Evolutionary conservation across 352 stramenopile genomes (phyloP).

Genomic region (Globisporangium middletonii): DNA sequence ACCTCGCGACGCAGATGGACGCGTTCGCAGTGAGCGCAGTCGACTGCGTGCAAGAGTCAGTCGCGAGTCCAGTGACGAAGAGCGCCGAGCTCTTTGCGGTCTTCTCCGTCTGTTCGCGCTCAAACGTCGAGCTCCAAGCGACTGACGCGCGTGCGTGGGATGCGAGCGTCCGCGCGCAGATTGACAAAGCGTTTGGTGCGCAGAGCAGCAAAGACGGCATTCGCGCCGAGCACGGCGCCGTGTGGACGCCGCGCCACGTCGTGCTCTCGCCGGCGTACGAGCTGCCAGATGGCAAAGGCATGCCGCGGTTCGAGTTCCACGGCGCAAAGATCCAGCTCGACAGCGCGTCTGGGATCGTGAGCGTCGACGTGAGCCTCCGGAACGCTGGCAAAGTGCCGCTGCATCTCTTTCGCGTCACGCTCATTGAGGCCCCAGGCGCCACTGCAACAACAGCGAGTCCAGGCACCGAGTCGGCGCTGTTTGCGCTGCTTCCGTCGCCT

Average conservation of each 20-base stretch:
- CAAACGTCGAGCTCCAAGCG: slow-evolving; percentile 31
- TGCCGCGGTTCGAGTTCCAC: slow-evolving; percentile 33
- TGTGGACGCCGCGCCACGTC: slow-evolving; percentile 23
- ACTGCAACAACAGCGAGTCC: background rate
- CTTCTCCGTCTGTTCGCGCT: slow-evolving; percentile 32
- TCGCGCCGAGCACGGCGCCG: slow-evolving; percentile 10
- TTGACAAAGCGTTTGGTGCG: slow-evolving; percentile 9
- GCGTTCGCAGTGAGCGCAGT: slow-evolving; percentile 32
- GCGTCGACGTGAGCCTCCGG: slow-evolving; percentile 27
- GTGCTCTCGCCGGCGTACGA: slow-evolving; percentile 27
- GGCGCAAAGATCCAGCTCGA: slow-evolving; percentile 33
- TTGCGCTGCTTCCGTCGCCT: slow-evolving; percentile 27
- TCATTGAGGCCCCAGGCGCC: slow-evolving; percentile 6
- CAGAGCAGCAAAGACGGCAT: slow-evolving; percentile 13
- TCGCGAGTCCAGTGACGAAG: slow-evolving; percentile 16
- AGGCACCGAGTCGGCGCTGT: background rate
- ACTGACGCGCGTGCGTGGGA: slow-evolving; percentile 20
- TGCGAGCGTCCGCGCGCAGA: slow-evolving; percentile 15
- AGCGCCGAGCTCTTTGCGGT: slow-evolving; percentile 25
- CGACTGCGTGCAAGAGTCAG: slow-evolving; percentile 34
- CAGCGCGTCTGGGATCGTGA: slow-evolving; percentile 15
- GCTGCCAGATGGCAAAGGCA: slow-evolving; percentile 28
- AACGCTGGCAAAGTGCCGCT: slow-evolving; percentile 42
- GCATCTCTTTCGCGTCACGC: slow-evolving; percentile 35
- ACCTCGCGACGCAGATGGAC: slow-evolving; percentile 29